phyloP scores from a whole-genome alignment of 345 rosid species.

The Boechera divaricarpa region DNA sequence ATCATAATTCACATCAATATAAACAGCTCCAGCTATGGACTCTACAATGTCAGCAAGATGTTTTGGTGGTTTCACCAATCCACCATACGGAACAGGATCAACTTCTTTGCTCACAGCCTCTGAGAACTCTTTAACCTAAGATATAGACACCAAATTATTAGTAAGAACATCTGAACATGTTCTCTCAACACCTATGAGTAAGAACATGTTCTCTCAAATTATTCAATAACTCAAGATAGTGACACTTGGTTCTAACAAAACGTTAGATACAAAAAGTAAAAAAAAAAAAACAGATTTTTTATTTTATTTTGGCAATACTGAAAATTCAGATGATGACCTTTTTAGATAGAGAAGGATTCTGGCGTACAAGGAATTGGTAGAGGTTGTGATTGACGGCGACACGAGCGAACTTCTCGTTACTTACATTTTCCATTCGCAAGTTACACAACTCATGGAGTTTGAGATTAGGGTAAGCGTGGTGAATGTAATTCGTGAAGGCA shows the following conservation, averaged over 20 bases:
- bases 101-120: conserved; percentile 44
- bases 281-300: too few relatives aligned
- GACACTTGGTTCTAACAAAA: too few relatives aligned
- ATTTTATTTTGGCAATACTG: too few relatives aligned
- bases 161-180: not conserved
- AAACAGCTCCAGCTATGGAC: conserved; percentile 62
- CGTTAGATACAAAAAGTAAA: too few relatives aligned
- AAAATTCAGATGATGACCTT: conserved; percentile 37
- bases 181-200: too few relatives aligned
- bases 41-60: conserved; percentile 65
- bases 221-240: not conserved
- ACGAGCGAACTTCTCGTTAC: conserved; percentile 76
- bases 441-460: conserved; percentile 49
- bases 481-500: conserved; percentile 52
- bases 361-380: conserved; percentile 43
- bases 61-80: conserved; percentile 65
- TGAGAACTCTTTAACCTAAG: conserved; percentile 54
- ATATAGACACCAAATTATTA: not conserved
- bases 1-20: conserved; percentile 45
- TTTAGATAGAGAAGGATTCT: conserved; percentile 37
- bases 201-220: too few relatives aligned
- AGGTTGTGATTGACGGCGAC: conserved; percentile 57
- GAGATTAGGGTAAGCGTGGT: conserved; percentile 51
- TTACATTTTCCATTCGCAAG: conserved; percentile 54
- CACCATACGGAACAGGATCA: conserved; percentile 48